Evolutionary conservation across 805 yeast species (phyloP).

Genomic region (Saccharomycopsis fodiens): DNA sequence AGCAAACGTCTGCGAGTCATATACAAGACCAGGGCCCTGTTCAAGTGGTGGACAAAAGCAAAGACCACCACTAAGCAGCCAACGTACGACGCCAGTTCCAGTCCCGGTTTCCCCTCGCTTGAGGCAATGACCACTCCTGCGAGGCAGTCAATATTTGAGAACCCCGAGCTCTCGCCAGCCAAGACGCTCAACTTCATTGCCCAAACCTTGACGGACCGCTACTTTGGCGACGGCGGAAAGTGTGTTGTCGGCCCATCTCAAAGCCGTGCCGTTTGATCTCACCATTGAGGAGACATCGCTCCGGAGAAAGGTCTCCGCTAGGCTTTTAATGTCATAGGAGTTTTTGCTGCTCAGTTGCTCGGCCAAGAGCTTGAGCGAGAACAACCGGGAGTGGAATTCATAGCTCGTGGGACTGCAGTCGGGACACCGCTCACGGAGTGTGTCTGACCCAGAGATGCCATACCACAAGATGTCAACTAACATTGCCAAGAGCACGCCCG

Average conservation of each 20-base stretch:
- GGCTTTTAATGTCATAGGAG: background rate
- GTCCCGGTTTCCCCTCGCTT: background rate
- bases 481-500: too few relatives aligned
- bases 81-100: background rate
- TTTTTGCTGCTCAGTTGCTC: background rate
- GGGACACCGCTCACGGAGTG: too few relatives aligned
- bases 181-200: too few relatives aligned
- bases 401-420: too few relatives aligned
- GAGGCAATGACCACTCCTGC: too few relatives aligned
- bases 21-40: background rate
- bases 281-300: background rate
- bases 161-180: too few relatives aligned
- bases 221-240: constrained; percentile 1
- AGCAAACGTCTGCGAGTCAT: too few relatives aligned
- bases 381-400: constrained; percentile 12
- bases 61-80: background rate
- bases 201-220: constrained; percentile 8
- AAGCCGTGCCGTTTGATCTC: constrained; percentile 9
- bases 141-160: too few relatives aligned
- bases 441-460: too few relatives aligned
- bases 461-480: too few relatives aligned
- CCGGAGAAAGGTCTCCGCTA: background rate
- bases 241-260: constrained; percentile 3
- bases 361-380: background rate
- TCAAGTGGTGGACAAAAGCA: background rate